These are phyloP conservation scores for Melanopsichium pennsylvanicum DNA, from an alignment of 1,284 basidiomycete genomes.

Conservation along the genomic window DNA sequence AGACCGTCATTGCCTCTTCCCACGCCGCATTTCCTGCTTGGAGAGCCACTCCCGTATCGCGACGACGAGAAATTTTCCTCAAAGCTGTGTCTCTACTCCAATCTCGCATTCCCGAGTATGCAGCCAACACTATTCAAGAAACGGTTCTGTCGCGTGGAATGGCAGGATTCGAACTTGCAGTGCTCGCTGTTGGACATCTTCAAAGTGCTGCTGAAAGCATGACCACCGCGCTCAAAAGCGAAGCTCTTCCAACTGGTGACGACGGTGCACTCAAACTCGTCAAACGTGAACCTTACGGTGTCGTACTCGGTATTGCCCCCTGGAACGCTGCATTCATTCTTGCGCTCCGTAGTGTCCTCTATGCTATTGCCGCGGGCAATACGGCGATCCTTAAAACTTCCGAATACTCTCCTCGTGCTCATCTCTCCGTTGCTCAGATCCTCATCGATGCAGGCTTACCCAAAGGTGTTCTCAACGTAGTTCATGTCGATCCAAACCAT, in stretches of 20 bases:
- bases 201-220: slow-evolving; percentile 24
- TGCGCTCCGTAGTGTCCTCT: slow-evolving; percentile 68
- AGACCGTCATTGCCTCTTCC: slow-evolving; percentile 14
- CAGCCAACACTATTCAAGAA: slow-evolving; percentile 30
- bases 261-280: slow-evolving; percentile 43
- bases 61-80: slow-evolving; percentile 43
- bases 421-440: slow-evolving; percentile 70
- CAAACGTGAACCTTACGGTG: slow-evolving; percentile 45
- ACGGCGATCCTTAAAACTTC: slow-evolving; percentile 74
- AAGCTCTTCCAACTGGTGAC: slow-evolving; percentile 27
- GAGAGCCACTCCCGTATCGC: slow-evolving; percentile 33
- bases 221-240: slow-evolving; percentile 33
- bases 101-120: slow-evolving; percentile 38
- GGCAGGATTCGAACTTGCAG: slow-evolving; percentile 45
- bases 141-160: slow-evolving; percentile 41
- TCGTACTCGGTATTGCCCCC: slow-evolving; percentile 44
- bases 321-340: slow-evolving; percentile 65
- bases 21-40: slow-evolving; percentile 33
- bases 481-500: slow-evolving; percentile 71
- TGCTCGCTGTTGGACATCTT: slow-evolving; percentile 28
- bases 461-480: slow-evolving; percentile 72
- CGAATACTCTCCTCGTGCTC: slow-evolving; percentile 71
- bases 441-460: slow-evolving; percentile 72
- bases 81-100: slow-evolving; percentile 32
- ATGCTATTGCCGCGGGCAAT: slow-evolving; percentile 74